Base-by-base conservation (phyloP, 169 alveolate genomes). In the Toxoplasma gondii region DNA sequence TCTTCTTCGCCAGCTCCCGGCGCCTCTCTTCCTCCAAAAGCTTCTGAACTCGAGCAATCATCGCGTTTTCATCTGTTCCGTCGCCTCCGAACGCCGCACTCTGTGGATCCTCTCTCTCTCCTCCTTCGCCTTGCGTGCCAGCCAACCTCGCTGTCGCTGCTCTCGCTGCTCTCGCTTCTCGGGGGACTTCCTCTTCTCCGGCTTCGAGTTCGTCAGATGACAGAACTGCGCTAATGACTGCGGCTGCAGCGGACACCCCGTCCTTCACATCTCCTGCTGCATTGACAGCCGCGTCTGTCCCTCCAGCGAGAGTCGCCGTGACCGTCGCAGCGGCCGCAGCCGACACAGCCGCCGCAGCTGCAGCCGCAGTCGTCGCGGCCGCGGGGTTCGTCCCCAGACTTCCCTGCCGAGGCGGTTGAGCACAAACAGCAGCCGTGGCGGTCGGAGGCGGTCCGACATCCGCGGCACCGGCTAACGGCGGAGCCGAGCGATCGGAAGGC, bases 321-420 rank as follows among this genome's bases (percentile, higher is more conserved):
- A n/a, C 84, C 24, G 84, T 74, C 84, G 84, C 84, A 4, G 43
- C 84, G n/a, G 84, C 84, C 44, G 84, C 84, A 4, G 84, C 84
- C 12, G 39, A 31, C 7, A 74, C 84, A 31, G 84, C 84, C 84
- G 43, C 84, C n/a, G 43, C 84, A 9, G 45, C 84, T 4, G 84
- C 84, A 17, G 43, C 84, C n/a, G 43, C 84, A 9, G 45, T 44
- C 27, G 84, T 74, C n/a, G 70, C 70, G 24, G 84, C n/a, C 84
- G 84, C 84, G 4, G 39, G 39, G 39, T 9, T 36, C 81, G 81
- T 9, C 81, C 41, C 36, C 81, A 29, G 41, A 10, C 81, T 29
- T n/a, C 41, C 36, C 81, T 69, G 81, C 41, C 81, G 81, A 17
- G 9, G 5, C 81, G 41, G 31, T 69, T 9, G 31, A 24, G 81